Conservation (phyloP, 768 basidiomycete species). For the Butyriboletus loyo region DNA sequence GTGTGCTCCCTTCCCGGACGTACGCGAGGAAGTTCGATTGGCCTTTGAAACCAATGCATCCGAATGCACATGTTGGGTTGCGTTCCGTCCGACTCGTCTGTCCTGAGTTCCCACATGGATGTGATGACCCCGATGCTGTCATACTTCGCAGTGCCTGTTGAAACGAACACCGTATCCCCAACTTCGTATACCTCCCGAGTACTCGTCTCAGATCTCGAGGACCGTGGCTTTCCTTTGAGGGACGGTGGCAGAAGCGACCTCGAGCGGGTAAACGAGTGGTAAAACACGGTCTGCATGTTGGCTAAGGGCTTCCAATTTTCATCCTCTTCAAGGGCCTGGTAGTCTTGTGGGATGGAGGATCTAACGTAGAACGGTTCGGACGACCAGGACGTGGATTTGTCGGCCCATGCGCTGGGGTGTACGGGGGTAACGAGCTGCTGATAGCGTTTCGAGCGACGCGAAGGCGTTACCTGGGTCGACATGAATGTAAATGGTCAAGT, state of each 20-base stretch:
- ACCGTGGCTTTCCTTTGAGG: constrained; percentile 10
- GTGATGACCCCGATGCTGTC: constrained; percentile 70
- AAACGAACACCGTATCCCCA: constrained; percentile 68
- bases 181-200: constrained; percentile 41
- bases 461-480: constrained; percentile 27
- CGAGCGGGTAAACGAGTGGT: constrained; percentile 27
- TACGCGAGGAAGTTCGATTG: constrained; percentile 56
- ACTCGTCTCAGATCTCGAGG: constrained; percentile 5
- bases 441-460: constrained; percentile 37
- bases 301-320: constrained; percentile 19
- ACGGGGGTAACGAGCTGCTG: constrained; percentile 33
- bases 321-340: constrained; percentile 25
- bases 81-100: constrained; percentile 28
- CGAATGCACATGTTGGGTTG: constrained; percentile 49
- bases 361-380: constrained; percentile 23
- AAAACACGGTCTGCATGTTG: constrained; percentile 27
- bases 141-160: constrained; percentile 39
- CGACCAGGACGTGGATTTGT: constrained; percentile 29
- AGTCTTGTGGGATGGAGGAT: constrained; percentile 25
- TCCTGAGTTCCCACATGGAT: constrained; percentile 59
- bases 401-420: constrained; percentile 24
- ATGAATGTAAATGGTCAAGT: constrained; percentile 1
- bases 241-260: constrained; percentile 15
- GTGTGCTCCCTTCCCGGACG: constrained; percentile 58
- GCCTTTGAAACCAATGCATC: constrained; percentile 76